Percentiles rank a stretch among this genome's conserved stretches.
phyloP scores from a whole-genome alignment of 768 basidiomycete genomes.

The Suillus clintonianus region DNA sequence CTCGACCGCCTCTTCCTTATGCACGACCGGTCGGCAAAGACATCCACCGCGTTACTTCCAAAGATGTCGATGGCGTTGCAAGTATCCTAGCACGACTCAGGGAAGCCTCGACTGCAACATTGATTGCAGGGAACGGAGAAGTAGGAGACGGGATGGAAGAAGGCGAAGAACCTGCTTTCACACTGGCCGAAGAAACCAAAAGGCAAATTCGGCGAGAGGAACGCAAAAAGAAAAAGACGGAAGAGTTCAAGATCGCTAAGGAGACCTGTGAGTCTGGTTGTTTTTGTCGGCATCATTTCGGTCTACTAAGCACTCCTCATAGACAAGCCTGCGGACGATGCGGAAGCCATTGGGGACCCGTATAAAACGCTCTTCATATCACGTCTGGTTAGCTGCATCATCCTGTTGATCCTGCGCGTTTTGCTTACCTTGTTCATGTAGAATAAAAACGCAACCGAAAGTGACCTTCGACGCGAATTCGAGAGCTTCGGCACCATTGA shows the following conservation, averaged over 20 bases:
- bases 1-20: conserved; percentile 88
- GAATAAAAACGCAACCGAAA: conserved; percentile 92
- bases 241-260: conserved; percentile 78
- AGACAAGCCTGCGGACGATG: conserved; percentile 94
- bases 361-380: conserved; percentile 99
- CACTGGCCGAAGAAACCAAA: conserved; percentile 81
- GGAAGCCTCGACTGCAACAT: conserved; percentile 73
- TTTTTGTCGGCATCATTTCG: background rate
- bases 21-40: conserved; percentile 83
- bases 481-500: conserved; percentile 95
- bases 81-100: conserved; percentile 68
- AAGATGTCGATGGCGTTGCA: conserved; percentile 79
- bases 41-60: conserved; percentile 68
- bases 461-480: conserved; percentile 91
- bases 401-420: conserved; percentile 1
- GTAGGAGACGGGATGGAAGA: conserved; percentile 75
- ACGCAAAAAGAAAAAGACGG: conserved; percentile 70
- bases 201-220: conserved; percentile 78
- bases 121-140: conserved; percentile 51
- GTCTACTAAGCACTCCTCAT: conserved; percentile 11
- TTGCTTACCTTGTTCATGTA: conserved; percentile 35
- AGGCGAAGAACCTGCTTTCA: conserved; percentile 79
- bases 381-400: conserved; percentile 61
- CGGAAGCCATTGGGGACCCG: conserved; percentile 91
- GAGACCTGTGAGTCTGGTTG: conserved; percentile 69